These are phyloP conservation scores for Escovopsis sp. DNA, from an alignment of 2,329 filamentous ascomycete genomes.

Conservation along the genomic window DNA sequence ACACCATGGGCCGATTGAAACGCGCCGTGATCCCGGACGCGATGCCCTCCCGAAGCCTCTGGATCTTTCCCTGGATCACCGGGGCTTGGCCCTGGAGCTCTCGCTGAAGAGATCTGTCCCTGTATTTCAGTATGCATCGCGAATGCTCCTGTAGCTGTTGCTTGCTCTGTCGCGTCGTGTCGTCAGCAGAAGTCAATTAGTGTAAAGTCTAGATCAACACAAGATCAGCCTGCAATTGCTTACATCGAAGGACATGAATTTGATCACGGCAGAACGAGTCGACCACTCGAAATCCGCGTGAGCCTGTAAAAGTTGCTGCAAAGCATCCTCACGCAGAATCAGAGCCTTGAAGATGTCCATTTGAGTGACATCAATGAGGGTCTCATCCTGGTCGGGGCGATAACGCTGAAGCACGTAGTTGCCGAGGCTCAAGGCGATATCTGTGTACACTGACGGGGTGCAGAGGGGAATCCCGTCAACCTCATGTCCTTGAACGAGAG, in stretches of 20 bases:
- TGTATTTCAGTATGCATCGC: constrained; percentile 1
- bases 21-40: not conserved
- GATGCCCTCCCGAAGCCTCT: constrained; percentile 1
- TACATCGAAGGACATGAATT: constrained; percentile 6
- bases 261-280: constrained; percentile 1
- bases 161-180: not conserved
- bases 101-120: not conserved
- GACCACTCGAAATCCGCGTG: constrained; percentile 1
- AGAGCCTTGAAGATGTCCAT: constrained; percentile 24
- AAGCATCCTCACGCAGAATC: not conserved
- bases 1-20: constrained; percentile 4
- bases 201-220: not conserved
- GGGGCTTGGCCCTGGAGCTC: not conserved
- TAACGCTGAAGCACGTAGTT: constrained; percentile 27
- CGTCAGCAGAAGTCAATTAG: not conserved
- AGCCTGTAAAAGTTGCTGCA: constrained; percentile 1
- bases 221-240: not conserved
- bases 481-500: constrained; percentile 47
- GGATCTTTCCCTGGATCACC: not conserved
- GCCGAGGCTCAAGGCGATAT: constrained; percentile 48
- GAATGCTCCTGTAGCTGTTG: constrained; percentile 1
- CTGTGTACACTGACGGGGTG: constrained; percentile 43
- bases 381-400: constrained; percentile 1
- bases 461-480: constrained; percentile 53
- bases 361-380: constrained; percentile 24